Conservation (phyloP, 306 rosid genomes). For the Citrullus mucosospermus region DNA sequence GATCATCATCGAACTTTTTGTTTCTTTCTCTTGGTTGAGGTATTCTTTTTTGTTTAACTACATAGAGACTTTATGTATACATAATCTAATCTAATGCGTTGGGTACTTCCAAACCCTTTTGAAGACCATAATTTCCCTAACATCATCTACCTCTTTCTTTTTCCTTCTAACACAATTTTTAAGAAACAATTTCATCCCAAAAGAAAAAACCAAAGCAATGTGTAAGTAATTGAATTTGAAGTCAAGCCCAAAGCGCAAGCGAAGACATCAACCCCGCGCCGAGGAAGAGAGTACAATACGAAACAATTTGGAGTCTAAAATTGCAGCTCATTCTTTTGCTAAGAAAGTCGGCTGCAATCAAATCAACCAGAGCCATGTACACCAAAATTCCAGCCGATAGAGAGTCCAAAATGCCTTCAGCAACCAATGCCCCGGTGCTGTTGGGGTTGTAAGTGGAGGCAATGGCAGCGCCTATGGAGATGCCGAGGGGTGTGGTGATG, state of each 20-base stretch:
- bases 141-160: background rate
- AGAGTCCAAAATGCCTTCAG: conserved; percentile 74
- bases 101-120: background rate
- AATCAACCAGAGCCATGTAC: conserved; percentile 90
- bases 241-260: conserved; percentile 84
- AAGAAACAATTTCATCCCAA: background rate
- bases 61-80: background rate
- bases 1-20: background rate
- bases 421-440: conserved; percentile 54
- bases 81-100: background rate
- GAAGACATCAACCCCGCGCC: conserved; percentile 93
- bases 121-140: background rate
- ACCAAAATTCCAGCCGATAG: conserved; percentile 76
- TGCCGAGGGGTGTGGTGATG: conserved; percentile 63
- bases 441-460: conserved; percentile 54
- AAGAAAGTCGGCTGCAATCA: conserved; percentile 87
- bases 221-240: background rate
- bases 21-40: background rate
- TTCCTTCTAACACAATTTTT: background rate
- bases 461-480: conserved; percentile 49
- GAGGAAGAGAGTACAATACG: conserved; percentile 74
- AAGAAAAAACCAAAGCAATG: background rate
- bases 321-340: conserved; percentile 96
- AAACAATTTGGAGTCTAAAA: conserved; percentile 66
- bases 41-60: background rate